Evolutionary conservation across 2,329 filamentous ascomycete genomes (phyloP).

Genomic region (Pseudogymnoascus sp.): DNA sequence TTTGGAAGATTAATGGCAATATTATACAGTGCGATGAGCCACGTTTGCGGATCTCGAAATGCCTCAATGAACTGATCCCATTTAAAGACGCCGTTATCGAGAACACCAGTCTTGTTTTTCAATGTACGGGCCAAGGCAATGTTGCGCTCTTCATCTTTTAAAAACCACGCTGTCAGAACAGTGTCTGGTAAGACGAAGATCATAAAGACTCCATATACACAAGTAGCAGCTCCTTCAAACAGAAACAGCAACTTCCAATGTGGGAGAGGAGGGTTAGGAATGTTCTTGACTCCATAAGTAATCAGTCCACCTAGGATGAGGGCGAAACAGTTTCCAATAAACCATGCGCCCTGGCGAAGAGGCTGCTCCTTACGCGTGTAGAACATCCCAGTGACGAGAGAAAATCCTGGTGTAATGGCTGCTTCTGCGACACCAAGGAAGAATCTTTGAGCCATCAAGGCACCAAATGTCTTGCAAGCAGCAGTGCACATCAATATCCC

Average conservation of each 20-base stretch:
- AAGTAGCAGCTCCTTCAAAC: no score
- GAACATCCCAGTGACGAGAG: constrained; percentile 52
- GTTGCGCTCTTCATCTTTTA: constrained; percentile 53
- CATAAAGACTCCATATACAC: constrained; percentile 31
- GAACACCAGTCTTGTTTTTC: constrained; percentile 53
- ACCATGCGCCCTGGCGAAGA: constrained; percentile 60
- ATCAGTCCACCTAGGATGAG: constrained; percentile 55
- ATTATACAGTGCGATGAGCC: constrained; percentile 34
- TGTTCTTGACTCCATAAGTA: constrained; percentile 61
- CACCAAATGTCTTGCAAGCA: constrained; percentile 52
- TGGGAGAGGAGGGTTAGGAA: constrained; percentile 59
- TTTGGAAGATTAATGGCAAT: no score
- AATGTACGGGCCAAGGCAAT: constrained; percentile 57
- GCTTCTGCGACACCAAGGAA: constrained; percentile 54
- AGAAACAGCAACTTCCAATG: no score
- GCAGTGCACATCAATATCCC: constrained; percentile 61
- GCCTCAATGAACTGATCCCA: constrained; percentile 49
- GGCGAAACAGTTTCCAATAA: constrained; percentile 44
- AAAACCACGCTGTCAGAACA: constrained; percentile 60
- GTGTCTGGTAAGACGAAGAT: constrained; percentile 54
- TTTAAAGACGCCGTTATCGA: constrained; percentile 52
- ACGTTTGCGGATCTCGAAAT: constrained; percentile 51
- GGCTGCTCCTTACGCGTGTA: constrained; percentile 60
- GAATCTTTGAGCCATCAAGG: constrained; percentile 59
- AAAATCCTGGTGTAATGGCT: constrained; percentile 57